A percentile compares a stretch with the other conserved stretches of the same genome.
Conservation (phyloP, 768 basidiomycete species). For the Lentinula sp. region DNA sequence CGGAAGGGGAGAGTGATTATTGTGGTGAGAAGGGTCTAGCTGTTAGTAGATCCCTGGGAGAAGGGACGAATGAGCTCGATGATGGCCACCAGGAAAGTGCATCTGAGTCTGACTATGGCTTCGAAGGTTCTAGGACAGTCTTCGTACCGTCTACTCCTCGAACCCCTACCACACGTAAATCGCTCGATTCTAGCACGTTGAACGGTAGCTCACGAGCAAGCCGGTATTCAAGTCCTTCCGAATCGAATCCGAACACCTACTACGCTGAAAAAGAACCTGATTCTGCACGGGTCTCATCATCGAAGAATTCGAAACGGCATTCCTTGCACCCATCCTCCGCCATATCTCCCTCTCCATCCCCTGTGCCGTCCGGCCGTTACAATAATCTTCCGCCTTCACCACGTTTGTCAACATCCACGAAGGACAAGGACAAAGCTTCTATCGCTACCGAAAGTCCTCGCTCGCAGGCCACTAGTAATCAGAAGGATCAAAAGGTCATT, state of each 20-base stretch:
- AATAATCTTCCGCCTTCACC: neutral
- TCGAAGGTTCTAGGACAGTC: conserved; percentile 8
- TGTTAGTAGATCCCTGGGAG: conserved; percentile 21
- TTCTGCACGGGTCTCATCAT: neutral
- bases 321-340: neutral
- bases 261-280: neutral
- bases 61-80: conserved; percentile 13
- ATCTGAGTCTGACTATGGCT: conserved; percentile 23
- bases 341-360: neutral
- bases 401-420: neutral
- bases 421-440: neutral
- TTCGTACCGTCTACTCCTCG: neutral
- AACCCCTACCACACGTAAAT: neutral
- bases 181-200: neutral
- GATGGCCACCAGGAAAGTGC: conserved; percentile 7
- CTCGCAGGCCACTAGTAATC: neutral
- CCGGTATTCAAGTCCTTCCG: neutral
- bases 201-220: neutral
- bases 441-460: neutral
- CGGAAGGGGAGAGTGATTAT: conserved; percentile 25
- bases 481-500: neutral
- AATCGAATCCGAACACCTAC: neutral
- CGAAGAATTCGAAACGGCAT: neutral
- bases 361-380: neutral
- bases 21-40: conserved; percentile 28